Evolutionary conservation across 768 basidiomycete genomes (phyloP).

Genomic region (Lanmaoa rubissima): DNA sequence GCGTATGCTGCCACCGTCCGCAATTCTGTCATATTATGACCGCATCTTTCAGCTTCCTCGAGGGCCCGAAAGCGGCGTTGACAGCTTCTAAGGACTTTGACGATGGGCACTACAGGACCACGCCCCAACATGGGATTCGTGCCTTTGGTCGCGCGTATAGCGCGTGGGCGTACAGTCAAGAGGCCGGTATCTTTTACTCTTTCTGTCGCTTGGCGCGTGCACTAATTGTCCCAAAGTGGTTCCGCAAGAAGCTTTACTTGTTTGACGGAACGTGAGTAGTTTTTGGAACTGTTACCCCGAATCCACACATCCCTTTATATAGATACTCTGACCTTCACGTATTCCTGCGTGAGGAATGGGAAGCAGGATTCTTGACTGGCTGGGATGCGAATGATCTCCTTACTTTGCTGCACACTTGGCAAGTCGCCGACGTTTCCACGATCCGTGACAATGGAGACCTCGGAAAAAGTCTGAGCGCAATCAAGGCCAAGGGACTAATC

Average conservation of each 20-base stretch:
- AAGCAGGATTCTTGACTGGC: constrained; percentile 38
- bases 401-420: constrained; percentile 49
- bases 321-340: constrained; percentile 47
- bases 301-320: background rate
- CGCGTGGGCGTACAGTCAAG: constrained; percentile 59
- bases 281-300: background rate
- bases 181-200: constrained; percentile 32
- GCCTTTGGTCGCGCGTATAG: constrained; percentile 57
- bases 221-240: constrained; percentile 43
- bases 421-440: constrained; percentile 45
- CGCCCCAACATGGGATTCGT: constrained; percentile 48
- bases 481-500: constrained; percentile 52
- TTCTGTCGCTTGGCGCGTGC: background rate
- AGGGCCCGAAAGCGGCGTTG: constrained; percentile 56
- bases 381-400: constrained; percentile 61
- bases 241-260: constrained; percentile 46
- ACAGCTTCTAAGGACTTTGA: constrained; percentile 53
- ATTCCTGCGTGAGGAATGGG: constrained; percentile 55
- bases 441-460: constrained; percentile 45
- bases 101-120: constrained; percentile 47
- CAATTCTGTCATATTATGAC: background rate
- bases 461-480: constrained; percentile 36
- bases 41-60: constrained; percentile 46
- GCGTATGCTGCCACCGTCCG: constrained; percentile 35
- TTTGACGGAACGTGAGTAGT: constrained; percentile 38